Base-by-base conservation (phyloP, 176 grass and related monocot genomes). In the Elymus sibiricus region DNA sequence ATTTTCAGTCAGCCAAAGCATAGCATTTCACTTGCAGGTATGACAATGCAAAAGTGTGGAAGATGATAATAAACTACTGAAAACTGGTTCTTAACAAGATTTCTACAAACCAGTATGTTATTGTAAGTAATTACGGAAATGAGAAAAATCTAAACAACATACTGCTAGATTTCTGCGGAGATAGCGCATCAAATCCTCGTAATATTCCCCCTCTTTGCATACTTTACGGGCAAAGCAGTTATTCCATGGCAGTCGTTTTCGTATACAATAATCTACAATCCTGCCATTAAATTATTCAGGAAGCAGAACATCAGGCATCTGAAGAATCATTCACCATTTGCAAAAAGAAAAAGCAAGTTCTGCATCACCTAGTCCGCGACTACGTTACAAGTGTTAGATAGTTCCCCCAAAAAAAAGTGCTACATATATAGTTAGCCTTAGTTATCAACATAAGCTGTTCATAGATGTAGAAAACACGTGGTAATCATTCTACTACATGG, bases 171-270 rank as follows among this genome's bases (percentile, higher is more conserved):
- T 98, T 79, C 53, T 89, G 27, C 89, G 83, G 49, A 98, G 91
- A 83, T 98, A 95, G 31, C 89, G 91, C 91, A 95, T 92, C 93
- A 98, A 83, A 34, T 98, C 95, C 26, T 98, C 93, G 13, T 98
- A 95, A 65, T 98, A 98, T 34, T 98, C 95, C 46, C 85, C 85
- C 74, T 98, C 93, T 78, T 98, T 98, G 71, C 74, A 95, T 34
- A 94, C 81, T 85, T 89, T 94, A 4, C 84, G 88, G 22, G 91
- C 91, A 64, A 94, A 98, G 35, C 63, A 95, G 15, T 84, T 70
- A 74, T 56, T 91, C 95, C 95, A 98, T 19, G 88, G 93, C 27
- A 98, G 79, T 17, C 95, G 84, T 70, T 90, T 98, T 11, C 80
- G 90, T 76, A 94, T 89, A 74, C 93, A 98, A 70, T 94, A 94